phyloP scores from a whole-genome alignment of 495 filamentous ascomycete species.

The Haplographium delicatum region DNA sequence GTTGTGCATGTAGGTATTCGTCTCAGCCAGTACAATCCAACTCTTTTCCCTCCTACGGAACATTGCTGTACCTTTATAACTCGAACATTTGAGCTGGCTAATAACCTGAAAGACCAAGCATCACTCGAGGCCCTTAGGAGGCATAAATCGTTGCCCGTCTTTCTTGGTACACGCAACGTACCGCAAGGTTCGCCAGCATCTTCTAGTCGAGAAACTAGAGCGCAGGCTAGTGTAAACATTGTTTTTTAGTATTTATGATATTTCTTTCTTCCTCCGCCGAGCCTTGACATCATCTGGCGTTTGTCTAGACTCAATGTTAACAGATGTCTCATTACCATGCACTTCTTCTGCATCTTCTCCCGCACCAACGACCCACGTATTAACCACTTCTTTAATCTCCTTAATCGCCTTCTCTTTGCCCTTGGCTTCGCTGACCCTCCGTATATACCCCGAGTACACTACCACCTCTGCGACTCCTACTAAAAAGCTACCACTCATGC shows the following conservation, averaged over 20 bases:
- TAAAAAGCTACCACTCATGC: conserved; percentile 59
- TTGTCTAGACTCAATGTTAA: neutral
- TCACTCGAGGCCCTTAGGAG: too few species aligned
- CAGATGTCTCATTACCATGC: neutral
- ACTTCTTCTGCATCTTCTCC: neutral
- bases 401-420: conserved; percentile 54
- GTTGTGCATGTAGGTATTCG: too few species aligned
- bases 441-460: conserved; percentile 81
- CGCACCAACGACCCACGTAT: conserved; percentile 25
- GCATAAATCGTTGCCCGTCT: too few species aligned
- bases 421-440: conserved; percentile 69
- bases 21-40: too few species aligned
- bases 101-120: too few species aligned
- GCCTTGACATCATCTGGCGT: conserved; percentile 7
- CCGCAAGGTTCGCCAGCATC: too few species aligned
- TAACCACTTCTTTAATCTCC: conserved; percentile 39
- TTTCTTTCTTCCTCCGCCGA: conserved; percentile 13
- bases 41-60: too few species aligned
- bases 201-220: too few species aligned
- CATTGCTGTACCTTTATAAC: too few species aligned
- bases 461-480: conserved; percentile 84
- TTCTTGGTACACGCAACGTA: too few species aligned
- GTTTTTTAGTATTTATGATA: conserved; percentile 2
- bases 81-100: too few species aligned
- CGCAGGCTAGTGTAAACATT: too few species aligned